Percentiles rank a stretch among this genome's conserved stretches.
Evolutionary conservation across 805 yeast species (phyloP).

Genomic region (Maudiozyma bulderi): DNA sequence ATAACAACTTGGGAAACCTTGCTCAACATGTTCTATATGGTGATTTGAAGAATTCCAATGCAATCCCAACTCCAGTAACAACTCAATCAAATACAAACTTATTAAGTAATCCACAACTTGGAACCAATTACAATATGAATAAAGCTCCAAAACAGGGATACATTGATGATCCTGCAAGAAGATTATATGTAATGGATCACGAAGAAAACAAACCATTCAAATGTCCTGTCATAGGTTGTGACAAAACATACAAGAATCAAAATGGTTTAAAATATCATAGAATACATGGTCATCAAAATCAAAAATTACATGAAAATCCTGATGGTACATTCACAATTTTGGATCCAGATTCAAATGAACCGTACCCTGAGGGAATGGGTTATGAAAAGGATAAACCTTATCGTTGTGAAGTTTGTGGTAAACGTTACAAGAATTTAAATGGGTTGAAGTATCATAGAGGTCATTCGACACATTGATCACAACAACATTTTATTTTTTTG

Average conservation of each 20-base stretch:
- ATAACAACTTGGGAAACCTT: background rate
- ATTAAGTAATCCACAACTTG: background rate
- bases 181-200: constrained; percentile 82
- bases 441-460: constrained; percentile 97
- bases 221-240: constrained; percentile 98
- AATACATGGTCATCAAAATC: constrained; percentile 94
- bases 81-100: background rate
- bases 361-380: constrained; percentile 87
- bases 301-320: constrained; percentile 77
- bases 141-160: constrained; percentile 43
- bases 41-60: background rate
- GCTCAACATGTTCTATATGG: background rate
- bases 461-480: constrained; percentile 85
- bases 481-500: background rate
- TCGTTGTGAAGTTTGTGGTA: constrained; percentile 96
- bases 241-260: constrained; percentile 93
- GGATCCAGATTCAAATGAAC: constrained; percentile 83
- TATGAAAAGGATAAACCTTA: constrained; percentile 97
- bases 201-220: constrained; percentile 91
- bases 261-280: constrained; percentile 95
- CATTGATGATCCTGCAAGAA: constrained; percentile 95
- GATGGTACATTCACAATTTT: constrained; percentile 90
- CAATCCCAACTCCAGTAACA: background rate
- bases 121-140: background rate
- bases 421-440: constrained; percentile 88